Percentiles rank a stretch among this genome's conserved stretches.
Conservation (phyloP, 1,139 yeast species). For the Candida sp. region DNA sequence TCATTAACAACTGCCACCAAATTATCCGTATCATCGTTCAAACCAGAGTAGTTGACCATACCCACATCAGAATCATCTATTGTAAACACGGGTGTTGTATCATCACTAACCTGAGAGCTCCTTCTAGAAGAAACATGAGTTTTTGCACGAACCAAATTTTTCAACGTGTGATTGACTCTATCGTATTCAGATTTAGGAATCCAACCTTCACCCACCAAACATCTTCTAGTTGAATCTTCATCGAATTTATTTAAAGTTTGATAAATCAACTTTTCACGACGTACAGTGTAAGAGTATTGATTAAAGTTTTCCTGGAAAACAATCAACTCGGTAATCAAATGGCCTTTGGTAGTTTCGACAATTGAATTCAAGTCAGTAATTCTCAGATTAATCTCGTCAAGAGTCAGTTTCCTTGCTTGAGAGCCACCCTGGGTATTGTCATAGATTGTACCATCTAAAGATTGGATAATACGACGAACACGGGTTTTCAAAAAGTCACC, state of each 20-base stretch:
- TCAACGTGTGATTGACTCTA: slow-evolving; percentile 22
- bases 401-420: slow-evolving; percentile 47
- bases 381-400: slow-evolving; percentile 58
- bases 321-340: slow-evolving; percentile 70
- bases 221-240: slow-evolving; percentile 80
- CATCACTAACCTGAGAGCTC: slow-evolving; percentile 5
- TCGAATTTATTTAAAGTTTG: slow-evolving; percentile 77
- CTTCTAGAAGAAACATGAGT: slow-evolving; percentile 12
- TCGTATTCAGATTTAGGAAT: slow-evolving; percentile 48
- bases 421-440: slow-evolving; percentile 57
- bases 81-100: slow-evolving; percentile 41
- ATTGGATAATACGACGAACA: slow-evolving; percentile 73
- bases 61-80: slow-evolving; percentile 37
- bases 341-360: slow-evolving; percentile 64
- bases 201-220: slow-evolving; percentile 99
- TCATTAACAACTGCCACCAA: slow-evolving; percentile 68
- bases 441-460: slow-evolving; percentile 78
- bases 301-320: slow-evolving; percentile 56
- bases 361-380: slow-evolving; percentile 50
- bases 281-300: slow-evolving; percentile 40
- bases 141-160: slow-evolving; percentile 21
- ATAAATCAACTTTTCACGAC: slow-evolving; percentile 73
- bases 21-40: slow-evolving; percentile 18
- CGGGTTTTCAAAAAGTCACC: slow-evolving; percentile 70
- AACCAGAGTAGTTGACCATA: slow-evolving; percentile 10